These are phyloP conservation scores for Solanum clarkiae DNA, from an alignment of 257 asterid genomes.

Conservation along the genomic window DNA sequence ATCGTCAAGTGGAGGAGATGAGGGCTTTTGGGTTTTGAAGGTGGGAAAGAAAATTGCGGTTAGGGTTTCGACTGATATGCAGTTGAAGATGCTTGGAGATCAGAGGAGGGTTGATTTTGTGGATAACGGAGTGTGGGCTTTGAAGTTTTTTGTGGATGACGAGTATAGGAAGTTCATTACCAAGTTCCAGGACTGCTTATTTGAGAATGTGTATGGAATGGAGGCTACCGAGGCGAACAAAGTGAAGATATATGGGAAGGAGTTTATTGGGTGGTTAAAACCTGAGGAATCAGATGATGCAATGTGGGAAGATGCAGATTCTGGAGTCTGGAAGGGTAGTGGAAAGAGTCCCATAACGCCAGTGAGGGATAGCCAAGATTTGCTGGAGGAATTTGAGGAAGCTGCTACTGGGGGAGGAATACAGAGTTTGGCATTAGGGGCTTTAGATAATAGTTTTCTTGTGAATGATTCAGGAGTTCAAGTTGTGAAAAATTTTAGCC, in stretches of 20 bases:
- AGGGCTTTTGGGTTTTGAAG: slow-evolving; percentile 74
- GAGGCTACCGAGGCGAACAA: slow-evolving; percentile 69
- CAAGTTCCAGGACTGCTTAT: slow-evolving; percentile 65
- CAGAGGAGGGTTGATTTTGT: slow-evolving; percentile 96
- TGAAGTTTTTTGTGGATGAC: slow-evolving; percentile 56
- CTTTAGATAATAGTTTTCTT: slow-evolving; percentile 86
- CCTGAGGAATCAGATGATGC: slow-evolving; percentile 88
- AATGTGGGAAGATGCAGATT: slow-evolving; percentile 93
- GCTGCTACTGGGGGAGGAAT: slow-evolving; percentile 76
- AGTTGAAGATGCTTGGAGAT: slow-evolving; percentile 83
- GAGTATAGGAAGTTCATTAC: slow-evolving; percentile 71
- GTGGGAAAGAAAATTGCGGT: slow-evolving; percentile 57
- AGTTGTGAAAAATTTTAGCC: slow-evolving; percentile 93
- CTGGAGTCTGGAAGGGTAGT: slow-evolving; percentile 63
- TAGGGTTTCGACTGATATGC: slow-evolving; percentile 77
- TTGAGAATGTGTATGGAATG: slow-evolving; percentile 83
- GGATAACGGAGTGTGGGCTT: slow-evolving; percentile 90
- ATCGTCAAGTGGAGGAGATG: slow-evolving; percentile 19
- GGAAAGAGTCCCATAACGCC: slow-evolving; percentile 28
- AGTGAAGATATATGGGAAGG: slow-evolving; percentile 76
- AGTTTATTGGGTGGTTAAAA: slow-evolving; percentile 77
- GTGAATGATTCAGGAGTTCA: slow-evolving; percentile 90
- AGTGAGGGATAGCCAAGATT: slow-evolving; percentile 56
- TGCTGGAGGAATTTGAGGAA: slow-evolving; percentile 89
- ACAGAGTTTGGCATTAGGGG: slow-evolving; percentile 94